Percentiles rank a stretch among this genome's conserved stretches.
Conservation (phyloP, 192 early-diverging fungal genomes). For the Mortierella claussenii region DNA sequence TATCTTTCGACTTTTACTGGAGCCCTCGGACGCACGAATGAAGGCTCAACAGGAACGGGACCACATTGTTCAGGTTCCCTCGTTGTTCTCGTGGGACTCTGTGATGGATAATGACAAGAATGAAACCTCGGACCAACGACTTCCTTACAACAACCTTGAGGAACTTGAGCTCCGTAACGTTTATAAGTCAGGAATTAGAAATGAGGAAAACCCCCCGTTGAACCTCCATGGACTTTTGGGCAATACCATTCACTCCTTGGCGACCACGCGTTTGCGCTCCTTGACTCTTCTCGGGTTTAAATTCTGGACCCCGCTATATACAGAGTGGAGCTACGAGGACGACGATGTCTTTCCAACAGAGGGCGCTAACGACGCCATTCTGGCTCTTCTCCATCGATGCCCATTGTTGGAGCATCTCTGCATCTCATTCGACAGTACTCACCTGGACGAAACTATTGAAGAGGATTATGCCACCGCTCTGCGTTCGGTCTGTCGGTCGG, state of each 20-base stretch:
- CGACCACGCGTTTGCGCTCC: neutral
- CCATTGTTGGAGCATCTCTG: conserved; percentile 6
- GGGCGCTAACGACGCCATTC: neutral
- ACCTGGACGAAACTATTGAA: neutral
- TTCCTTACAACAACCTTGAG: neutral
- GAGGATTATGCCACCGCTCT: neutral
- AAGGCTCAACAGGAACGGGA: neutral
- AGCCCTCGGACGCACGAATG: neutral
- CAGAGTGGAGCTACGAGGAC: neutral
- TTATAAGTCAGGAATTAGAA: neutral
- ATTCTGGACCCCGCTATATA: neutral
- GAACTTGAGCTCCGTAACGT: neutral
- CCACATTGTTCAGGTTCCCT: neutral
- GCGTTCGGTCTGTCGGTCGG: neutral
- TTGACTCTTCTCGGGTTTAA: neutral
- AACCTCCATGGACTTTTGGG: neutral
- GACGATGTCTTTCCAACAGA: neutral
- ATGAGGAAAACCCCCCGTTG: neutral
- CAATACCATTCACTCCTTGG: neutral
- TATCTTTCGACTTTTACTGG: neutral
- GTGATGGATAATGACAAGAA: neutral
- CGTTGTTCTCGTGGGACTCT: neutral
- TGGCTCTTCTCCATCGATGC: neutral
- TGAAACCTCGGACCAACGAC: too few relatives aligned
- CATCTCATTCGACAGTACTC: neutral